Conservation (phyloP, 306 rosid genomes). For the Canavalia gladiata region DNA sequence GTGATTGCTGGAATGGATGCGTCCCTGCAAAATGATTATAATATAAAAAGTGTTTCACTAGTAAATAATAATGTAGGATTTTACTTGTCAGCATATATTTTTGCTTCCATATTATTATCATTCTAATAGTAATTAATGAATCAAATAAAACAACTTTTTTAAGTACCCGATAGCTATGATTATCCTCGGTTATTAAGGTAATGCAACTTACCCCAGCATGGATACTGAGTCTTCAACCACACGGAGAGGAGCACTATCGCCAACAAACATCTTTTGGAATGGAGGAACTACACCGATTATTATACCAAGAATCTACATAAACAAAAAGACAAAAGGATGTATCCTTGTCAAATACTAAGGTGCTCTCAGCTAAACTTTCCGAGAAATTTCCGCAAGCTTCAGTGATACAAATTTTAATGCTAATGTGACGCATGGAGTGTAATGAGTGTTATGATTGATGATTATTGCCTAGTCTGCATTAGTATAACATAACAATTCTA, state of each 20-base stretch:
- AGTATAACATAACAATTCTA: background rate
- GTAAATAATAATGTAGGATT: background rate
- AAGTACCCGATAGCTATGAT: background rate
- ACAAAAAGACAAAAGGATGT: background rate
- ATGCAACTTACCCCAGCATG: constrained; percentile 52
- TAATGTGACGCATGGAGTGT: background rate
- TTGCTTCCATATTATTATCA: background rate
- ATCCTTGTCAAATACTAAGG: background rate
- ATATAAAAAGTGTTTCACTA: background rate
- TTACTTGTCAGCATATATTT: background rate
- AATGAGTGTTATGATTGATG: background rate
- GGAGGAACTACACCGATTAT: constrained; percentile 47
- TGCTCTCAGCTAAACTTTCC: no score
- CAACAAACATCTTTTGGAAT: constrained; percentile 42
- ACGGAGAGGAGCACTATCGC: constrained; percentile 51
- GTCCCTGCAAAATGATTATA: constrained; percentile 45
- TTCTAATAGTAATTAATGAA: background rate
- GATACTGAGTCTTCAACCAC: constrained; percentile 47
- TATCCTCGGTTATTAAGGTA: background rate
- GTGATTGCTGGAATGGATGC: constrained; percentile 53
- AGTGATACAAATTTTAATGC: background rate
- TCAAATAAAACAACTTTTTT: background rate
- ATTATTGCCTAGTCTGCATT: background rate
- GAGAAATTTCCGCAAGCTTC: background rate
- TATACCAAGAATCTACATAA: constrained; percentile 47